These are phyloP conservation scores for Elsinoe fawcettii DNA, from an alignment of 2,329 filamentous ascomycete genomes.

Conservation along the genomic window DNA sequence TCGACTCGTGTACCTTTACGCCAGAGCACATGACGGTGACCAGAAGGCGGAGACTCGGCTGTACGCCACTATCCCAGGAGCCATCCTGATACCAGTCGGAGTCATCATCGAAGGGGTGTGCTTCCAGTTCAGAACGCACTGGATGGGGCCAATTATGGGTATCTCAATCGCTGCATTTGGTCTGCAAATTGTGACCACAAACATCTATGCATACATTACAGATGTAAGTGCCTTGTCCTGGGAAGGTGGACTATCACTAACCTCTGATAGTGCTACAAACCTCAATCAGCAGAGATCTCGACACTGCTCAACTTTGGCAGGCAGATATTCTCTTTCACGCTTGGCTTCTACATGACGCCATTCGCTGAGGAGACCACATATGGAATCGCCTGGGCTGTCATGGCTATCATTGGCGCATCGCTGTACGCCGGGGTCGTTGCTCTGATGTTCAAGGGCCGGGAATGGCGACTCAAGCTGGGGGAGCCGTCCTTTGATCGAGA, in stretches of 20 bases:
- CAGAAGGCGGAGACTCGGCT: constrained; percentile 29
- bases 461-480: constrained; percentile 16
- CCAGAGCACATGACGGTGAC: constrained; percentile 24
- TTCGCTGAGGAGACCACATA: constrained; percentile 20
- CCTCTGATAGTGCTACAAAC: constrained; percentile 28
- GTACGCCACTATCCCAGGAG: constrained; percentile 26
- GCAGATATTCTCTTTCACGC: constrained; percentile 28
- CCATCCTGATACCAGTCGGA: constrained; percentile 23
- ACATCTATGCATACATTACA: constrained; percentile 31
- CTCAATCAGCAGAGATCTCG: constrained; percentile 31
- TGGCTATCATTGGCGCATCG: constrained; percentile 18
- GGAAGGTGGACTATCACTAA: not conserved
- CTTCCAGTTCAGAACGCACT: constrained; percentile 26
- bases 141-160: constrained; percentile 31
- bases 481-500: constrained; percentile 17
- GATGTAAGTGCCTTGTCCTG: constrained; percentile 20
- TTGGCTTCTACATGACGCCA: constrained; percentile 29
- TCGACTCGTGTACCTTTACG: constrained; percentile 25
- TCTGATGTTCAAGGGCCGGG: constrained; percentile 16
- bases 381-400: constrained; percentile 18
- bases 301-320: constrained; percentile 30
- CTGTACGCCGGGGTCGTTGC: constrained; percentile 15
- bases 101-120: constrained; percentile 28
- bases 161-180: constrained; percentile 32
- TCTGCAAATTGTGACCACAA: constrained; percentile 32